A percentile compares a stretch with the other conserved stretches of the same genome.
phyloP scores from a whole-genome alignment of 176 grass and related monocot genomes.

The Alopecurus myosuroides region DNA sequence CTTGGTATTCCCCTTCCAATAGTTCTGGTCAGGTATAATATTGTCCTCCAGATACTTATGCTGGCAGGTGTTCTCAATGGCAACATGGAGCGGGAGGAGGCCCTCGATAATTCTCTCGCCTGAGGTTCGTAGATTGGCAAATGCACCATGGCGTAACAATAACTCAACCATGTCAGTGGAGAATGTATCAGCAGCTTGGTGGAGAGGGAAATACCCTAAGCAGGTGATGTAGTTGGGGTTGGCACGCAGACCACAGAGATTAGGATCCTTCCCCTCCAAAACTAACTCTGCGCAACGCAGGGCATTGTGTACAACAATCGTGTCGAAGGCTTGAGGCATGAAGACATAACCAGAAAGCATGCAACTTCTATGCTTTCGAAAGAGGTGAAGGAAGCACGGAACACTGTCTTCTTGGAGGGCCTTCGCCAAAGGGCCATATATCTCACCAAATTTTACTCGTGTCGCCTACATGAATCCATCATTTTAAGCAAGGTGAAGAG shows the following conservation, averaged over 20 bases:
- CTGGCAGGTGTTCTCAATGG: slow-evolving; percentile 19
- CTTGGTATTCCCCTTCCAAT: not conserved
- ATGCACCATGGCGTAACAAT: not conserved
- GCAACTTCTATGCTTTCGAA: not conserved
- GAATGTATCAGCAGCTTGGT: slow-evolving; percentile 23
- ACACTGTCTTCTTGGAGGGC: not conserved
- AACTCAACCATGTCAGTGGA: slow-evolving; percentile 20
- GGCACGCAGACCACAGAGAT: not conserved
- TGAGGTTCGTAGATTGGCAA: not conserved
- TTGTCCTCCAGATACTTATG: slow-evolving; percentile 30
- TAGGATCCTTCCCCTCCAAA: slow-evolving; percentile 5
- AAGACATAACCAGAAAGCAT: not conserved
- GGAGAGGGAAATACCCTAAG: slow-evolving; percentile 10
- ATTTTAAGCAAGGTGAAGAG: not conserved
- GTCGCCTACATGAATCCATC: not conserved
- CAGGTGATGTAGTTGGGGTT: slow-evolving; percentile 6
- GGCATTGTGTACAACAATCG: not conserved
- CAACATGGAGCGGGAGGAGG: slow-evolving; percentile 28
- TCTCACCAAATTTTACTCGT: not conserved
- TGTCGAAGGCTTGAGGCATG: slow-evolving; percentile 4
- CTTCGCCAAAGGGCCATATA: not conserved
- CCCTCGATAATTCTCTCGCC: not conserved
- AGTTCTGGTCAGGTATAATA: not conserved
- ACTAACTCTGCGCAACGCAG: slow-evolving; percentile 20
- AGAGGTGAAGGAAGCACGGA: not conserved